These are phyloP conservation scores for Raphanus raphanistrum DNA, from an alignment of 345 rosid genomes.

Conservation along the genomic window DNA sequence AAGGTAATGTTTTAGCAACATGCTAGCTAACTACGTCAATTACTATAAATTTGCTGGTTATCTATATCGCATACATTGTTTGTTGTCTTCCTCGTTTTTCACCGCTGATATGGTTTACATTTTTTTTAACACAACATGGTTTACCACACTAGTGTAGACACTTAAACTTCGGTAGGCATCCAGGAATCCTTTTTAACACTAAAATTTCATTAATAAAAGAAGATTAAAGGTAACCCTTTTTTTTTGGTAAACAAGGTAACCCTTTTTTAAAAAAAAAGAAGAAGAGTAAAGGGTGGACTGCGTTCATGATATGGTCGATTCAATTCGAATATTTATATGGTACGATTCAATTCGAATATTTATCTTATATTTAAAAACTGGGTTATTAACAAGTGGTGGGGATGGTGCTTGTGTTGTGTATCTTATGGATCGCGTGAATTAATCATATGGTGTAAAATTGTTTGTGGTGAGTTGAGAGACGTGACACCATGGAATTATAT, in stretches of 20 bases:
- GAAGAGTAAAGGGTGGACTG: background rate
- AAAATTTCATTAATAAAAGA: background rate
- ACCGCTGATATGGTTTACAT: background rate
- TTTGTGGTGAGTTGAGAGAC: constrained; percentile 7
- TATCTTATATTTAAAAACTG: background rate
- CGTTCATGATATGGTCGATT: background rate
- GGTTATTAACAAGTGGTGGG: constrained; percentile 2
- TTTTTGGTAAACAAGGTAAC: too few species aligned
- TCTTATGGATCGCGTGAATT: constrained; percentile 11
- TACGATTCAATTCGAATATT: background rate
- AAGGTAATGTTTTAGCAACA: background rate
- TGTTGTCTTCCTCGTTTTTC: background rate
- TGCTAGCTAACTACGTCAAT: background rate
- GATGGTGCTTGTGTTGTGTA: constrained; percentile 15
- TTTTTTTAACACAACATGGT: background rate
- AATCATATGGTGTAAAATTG: background rate
- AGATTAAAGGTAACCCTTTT: background rate
- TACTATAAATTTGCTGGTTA: background rate
- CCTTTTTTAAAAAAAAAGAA: too few species aligned
- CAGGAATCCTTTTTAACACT: background rate
- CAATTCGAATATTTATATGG: background rate
- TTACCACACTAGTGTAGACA: background rate
- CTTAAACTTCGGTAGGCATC: background rate
- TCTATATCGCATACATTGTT: background rate
- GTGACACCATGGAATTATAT: constrained; percentile 6